Evolutionary conservation across 495 filamentous ascomycete species (phyloP), one percentile per base, ranked within the genome.

Genomic region (Trichoderma gamsii): DNA sequence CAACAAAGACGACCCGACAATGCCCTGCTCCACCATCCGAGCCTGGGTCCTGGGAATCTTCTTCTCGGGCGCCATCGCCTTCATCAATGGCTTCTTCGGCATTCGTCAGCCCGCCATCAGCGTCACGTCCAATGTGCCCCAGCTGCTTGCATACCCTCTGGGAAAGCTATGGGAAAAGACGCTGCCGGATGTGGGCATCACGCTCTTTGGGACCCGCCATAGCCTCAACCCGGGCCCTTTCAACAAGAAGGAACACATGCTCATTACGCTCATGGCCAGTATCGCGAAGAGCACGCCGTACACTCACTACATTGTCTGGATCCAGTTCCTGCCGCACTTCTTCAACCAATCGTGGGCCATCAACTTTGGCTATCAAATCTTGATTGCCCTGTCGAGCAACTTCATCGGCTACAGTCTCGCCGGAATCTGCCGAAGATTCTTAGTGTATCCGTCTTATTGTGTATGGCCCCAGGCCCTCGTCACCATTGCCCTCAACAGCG

Each of bases 371-470:
- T 81, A 81, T 69, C 80, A 85, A 67, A 75, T 84, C 8, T 68
- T 80, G 21, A 79, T 81, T 59, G 77, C 71, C 18, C 70, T 81
- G 25, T 74, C 78, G 0, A 84, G 82, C 12, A 82, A 84, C 70
- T 77, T 84, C 52, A 78, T 84, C 41, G 84, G 84, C 12, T 85
- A 84, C 51, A 80, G 80, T 41, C 74, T 85, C 49, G 82, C 84
- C 23, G 84, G 84, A 1, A 72, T 87, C 68, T 79, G 79, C 64
- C 78, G 84, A 18, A 79, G 83, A 41, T 88, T 85, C 78, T 77
- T 88, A 25, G 85, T 88, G 32, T 81, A 82, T 59, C 79, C 79
- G 6, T 73, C 79, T 0, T 76, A 77, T 68, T 79, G 77, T 65
- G 77, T 81, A 23, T 81, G 79, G 79, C 79, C 79, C 0, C 69